phyloP scores from a whole-genome alignment of 23 red algal genomes.

The Cyanidium caldarium region DNA sequence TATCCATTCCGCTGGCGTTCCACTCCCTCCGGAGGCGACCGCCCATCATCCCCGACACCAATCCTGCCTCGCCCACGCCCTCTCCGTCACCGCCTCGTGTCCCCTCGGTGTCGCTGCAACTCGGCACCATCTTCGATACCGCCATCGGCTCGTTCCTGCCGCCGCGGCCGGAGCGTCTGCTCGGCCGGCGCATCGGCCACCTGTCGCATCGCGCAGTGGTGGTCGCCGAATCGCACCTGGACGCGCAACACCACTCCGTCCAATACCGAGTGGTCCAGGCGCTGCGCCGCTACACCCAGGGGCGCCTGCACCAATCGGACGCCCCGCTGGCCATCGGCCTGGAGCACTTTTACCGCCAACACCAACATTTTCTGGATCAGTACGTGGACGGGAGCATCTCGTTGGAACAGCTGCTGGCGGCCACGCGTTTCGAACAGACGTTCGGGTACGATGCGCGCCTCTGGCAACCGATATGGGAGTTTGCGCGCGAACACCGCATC shows the following conservation, averaged over 20 bases:
- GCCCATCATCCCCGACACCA: too few species aligned
- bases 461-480: conserved; percentile 53
- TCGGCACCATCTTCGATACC: conserved; percentile 22
- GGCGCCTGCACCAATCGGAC: not conserved
- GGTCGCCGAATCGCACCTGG: conserved; percentile 15
- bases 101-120: too few species aligned
- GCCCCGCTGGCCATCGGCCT: conserved; percentile 51
- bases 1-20: too few species aligned
- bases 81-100: too few species aligned
- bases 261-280: conserved; percentile 5
- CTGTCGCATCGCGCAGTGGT: not conserved
- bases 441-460: conserved; percentile 44
- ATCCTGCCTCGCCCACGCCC: too few species aligned
- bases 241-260: conserved; percentile 11
- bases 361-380: conserved; percentile 32
- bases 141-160: conserved; percentile 19
- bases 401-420: conserved; percentile 21
- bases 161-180: not conserved
- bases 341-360: conserved; percentile 63
- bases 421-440: conserved; percentile 37
- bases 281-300: not conserved
- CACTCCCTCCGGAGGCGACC: too few species aligned
- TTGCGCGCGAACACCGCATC: conserved; percentile 32
- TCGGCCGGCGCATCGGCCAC: not conserved
- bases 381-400: conserved; percentile 39